Evolutionary conservation across 2,329 filamentous ascomycete genomes (phyloP), one percentile per base, ranked within the genome.

Genomic region (Diaporthe citriasiana): DNA sequence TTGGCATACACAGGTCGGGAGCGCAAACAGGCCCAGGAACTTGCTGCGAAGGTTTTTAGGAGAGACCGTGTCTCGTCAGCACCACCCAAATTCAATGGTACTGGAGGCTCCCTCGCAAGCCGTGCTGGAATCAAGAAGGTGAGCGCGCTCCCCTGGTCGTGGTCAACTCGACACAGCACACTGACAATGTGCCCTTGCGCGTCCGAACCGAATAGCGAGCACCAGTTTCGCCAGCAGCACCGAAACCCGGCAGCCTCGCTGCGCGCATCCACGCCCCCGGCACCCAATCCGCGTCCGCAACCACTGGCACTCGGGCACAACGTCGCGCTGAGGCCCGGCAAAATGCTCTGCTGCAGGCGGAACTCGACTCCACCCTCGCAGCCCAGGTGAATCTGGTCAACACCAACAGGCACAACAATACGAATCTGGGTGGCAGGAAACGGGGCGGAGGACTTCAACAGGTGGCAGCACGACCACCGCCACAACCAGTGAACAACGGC

Each of bases 111-210:
- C 4, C 88, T 95, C 68, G 90, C 93, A 72, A 93, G 92, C 82
- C 89, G 93, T 81, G 91, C 93, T 74, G 93, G 93, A 51, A 87
- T 95, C 66, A 91, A 89, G 79, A 95, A 95, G 90, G 91, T 91
- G 86, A 73, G 79, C 30, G 40, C 47, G 22, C n/a, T 38, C 30
- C 38, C 76, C 74, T 8, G 30, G 51, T 56, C 30, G 71, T 65
- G 22, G 51, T 25, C 70, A 42, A 13, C 42, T 33, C 56, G 77
- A 77, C 82, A 81, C 70, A 84, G 81, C 77, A 82, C 82, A 71
- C 71, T 75, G 60, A 75, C 68, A 38, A 10, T 17, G 33, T 27
- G 50, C 17, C 25, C 17, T 22, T 13, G 15, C 19, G 22, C 25
- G 19, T 19, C 60, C 27, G 19, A 27, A 13, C 50, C 17, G n/a